Base-by-base conservation (phyloP, 1,284 basidiomycete genomes). In the Trametes versicolor region DNA sequence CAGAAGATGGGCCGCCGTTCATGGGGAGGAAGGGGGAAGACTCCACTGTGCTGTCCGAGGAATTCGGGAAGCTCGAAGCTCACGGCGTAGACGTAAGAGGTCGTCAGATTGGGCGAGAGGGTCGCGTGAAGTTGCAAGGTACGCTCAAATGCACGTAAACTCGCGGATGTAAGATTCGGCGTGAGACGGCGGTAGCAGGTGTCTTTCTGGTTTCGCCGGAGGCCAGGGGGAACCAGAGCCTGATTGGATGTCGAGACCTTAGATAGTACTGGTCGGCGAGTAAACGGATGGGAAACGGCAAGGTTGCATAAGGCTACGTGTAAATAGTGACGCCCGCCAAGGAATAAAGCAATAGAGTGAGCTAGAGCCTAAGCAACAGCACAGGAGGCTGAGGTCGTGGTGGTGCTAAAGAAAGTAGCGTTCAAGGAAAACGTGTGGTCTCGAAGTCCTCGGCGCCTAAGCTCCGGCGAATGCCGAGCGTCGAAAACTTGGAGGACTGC, bases 401-500 rank as follows among this genome's bases (percentile, higher is more conserved):
- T 54, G 25, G 54, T 55, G 21, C 45, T 39, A 17, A 27, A 48
- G 15, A 49, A 50, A 36, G 49, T 4, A 49, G 39, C 37, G 23
- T 21, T 53, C 29, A 32, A 32, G 34, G 34, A 34, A 29, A 19
- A 15, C 10, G 34, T 25, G 17, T 13, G 34, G 12, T 4, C 4
- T 23, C 5, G 13, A 34, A n/a, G 25, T 6, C 6, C 9, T 29
- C 23, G 17, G 39, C 25, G 49, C n/a, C 27, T 34, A 53, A 41
- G 6, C 9, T 2, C 36, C 64, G 67, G 64, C 67, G 54, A 36
- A 12, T 47, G 60, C 69, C 69, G 69, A 59, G 43, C 21, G 39
- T 62, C 70, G 63, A 71, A 68, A 70, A 68, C 62, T 67, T 70
- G 62, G 60, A 57, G 32, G 39, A 47, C n/a, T 49, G 39, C 37